Evolutionary conservation across 1,284 basidiomycete genomes (phyloP).

Genomic region (Fomitopsis pinicola): DNA sequence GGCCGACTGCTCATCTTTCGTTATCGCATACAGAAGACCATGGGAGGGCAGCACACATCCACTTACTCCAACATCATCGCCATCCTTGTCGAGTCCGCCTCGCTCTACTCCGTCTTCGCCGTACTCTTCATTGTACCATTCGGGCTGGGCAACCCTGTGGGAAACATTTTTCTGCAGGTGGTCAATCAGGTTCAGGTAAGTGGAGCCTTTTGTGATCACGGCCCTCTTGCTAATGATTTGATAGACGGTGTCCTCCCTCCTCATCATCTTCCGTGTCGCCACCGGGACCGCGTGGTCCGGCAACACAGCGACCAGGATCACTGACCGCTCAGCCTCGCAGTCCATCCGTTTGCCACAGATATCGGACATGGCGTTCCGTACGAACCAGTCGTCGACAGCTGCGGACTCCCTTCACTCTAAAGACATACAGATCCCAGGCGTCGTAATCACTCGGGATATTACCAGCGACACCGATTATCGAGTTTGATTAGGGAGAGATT

Average conservation of each 20-base stretch:
- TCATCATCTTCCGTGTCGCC: background rate
- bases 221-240: background rate
- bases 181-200: background rate
- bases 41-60: slow-evolving; percentile 8
- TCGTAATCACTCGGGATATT: background rate
- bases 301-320: background rate
- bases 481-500: too few relatives aligned
- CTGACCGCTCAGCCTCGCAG: background rate
- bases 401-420: background rate
- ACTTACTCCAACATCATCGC: slow-evolving; percentile 11
- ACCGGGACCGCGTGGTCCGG: background rate
- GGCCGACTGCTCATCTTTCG: slow-evolving; percentile 7
- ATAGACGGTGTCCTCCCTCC: background rate
- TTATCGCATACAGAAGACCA: slow-evolving; percentile 2
- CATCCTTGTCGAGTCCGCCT: slow-evolving; percentile 17
- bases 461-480: too few relatives aligned
- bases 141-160: slow-evolving; percentile 2
- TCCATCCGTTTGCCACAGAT: background rate
- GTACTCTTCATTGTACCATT: slow-evolving; percentile 12
- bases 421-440: background rate
- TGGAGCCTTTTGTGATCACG: background rate
- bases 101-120: slow-evolving; percentile 12
- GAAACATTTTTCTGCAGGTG: background rate
- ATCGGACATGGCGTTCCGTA: background rate
- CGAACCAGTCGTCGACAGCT: background rate